These are phyloP conservation scores for Forsythia suspensa DNA, from an alignment of 257 asterid species.

Conservation along the genomic window DNA sequence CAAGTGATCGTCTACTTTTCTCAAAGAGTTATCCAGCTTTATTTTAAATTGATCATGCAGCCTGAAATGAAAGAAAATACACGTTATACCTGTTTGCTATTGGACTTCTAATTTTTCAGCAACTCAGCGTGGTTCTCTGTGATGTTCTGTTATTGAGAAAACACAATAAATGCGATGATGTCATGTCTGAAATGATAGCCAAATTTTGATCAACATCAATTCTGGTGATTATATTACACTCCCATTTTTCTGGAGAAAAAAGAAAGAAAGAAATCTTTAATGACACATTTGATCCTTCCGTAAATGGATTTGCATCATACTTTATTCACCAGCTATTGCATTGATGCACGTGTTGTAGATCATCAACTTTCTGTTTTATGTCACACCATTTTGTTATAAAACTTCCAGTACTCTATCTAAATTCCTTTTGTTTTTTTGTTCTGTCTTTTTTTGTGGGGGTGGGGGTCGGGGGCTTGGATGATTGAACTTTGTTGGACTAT, in stretches of 20 bases:
- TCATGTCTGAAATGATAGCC: conserved; percentile 16
- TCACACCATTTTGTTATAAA: conserved; percentile 14
- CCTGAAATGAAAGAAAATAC: conserved; percentile 6
- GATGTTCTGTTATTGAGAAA: conserved; percentile 12
- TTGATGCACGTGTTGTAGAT: conserved; percentile 5
- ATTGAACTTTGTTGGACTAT: conserved; percentile 4
- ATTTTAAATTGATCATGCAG: conserved; percentile 4
- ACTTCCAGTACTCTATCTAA: neutral
- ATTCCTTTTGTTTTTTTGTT: neutral
- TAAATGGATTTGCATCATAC: conserved; percentile 6
- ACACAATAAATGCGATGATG: conserved; percentile 2
- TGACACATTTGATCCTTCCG: conserved; percentile 12
- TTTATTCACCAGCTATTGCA: conserved; percentile 20
- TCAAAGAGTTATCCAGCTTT: conserved; percentile 16
- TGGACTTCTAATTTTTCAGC: conserved; percentile 12
- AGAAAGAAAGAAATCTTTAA: neutral
- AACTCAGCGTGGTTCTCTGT: conserved; percentile 9
- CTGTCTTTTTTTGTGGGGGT: neutral
- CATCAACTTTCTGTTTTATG: neutral
- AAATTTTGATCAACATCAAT: conserved; percentile 8
- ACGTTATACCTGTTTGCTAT: neutral
- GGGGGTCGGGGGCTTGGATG: neutral
- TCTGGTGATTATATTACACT: conserved; percentile 2
- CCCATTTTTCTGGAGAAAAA: conserved; percentile 1
- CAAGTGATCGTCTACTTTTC: conserved; percentile 18